Base-by-base conservation (phyloP, 1,284 basidiomycete genomes). In the Ustilago hordei region DNA sequence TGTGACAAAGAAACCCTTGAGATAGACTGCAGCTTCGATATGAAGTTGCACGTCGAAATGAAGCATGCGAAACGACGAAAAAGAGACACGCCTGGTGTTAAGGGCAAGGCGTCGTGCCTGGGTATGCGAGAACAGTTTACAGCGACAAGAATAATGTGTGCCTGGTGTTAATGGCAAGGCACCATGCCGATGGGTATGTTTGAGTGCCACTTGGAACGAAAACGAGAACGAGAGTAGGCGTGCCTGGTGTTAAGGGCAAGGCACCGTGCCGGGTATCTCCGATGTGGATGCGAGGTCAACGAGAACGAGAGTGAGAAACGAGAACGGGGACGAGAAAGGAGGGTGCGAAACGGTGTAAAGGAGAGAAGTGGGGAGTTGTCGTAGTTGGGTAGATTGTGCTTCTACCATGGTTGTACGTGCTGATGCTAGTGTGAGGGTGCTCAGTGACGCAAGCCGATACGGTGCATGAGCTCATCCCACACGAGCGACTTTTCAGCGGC, bases 401-500 rank as follows among this genome's bases (percentile, higher is more conserved):
- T n/a, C 43, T 19, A 19, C 43, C 11, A 45, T 19, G 39, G 7
- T 41, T 41, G 23, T 28, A 28, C 23, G 23, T 41, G 39, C 45
- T 23, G 48, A 17, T 50, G 28, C 31, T 17, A 15, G 48, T 23
- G 23, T 4, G 47, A n/a, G 13, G 15, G 4, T 55, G 38, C 12
- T 65, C 54, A 70, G 48, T 62, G 68, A 48, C 71, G 72, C n/a
- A 78, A 50, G n/a, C 71, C 71, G 8, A 74, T 52, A 3, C 75
- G 70, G 52, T 69, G 64, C 69, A 74, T 63, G 19, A 78, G 59
- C 60, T 78, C 75, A 36, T 71, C 66, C 60, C 64, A 55, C 1
- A 79, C 65, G 17, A 79, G 64, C 57, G 69, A 36, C 69, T 79
- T 75, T 38, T 79, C 76, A 43, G 64, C 65, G 9, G 89, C 89